Conservation (phyloP, 2,329 filamentous ascomycete genomes). For the Colletotrichum navitas region DNA sequence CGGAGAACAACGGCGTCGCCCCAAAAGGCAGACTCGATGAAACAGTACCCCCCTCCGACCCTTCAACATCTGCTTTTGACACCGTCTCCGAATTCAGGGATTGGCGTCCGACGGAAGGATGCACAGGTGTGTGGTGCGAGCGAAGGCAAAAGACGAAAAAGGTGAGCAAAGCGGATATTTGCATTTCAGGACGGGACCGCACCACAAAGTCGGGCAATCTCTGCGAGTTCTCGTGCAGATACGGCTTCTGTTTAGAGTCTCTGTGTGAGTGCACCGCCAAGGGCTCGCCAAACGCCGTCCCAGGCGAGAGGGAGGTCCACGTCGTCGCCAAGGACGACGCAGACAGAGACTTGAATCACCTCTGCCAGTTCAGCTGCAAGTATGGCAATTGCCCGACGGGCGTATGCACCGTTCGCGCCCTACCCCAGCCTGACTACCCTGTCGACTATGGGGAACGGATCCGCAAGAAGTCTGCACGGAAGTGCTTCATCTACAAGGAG, state of each 20-base stretch:
- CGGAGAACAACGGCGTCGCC: too few species aligned
- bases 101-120: too few species aligned
- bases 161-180: not conserved
- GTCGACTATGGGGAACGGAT: not conserved
- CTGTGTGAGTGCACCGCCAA: not conserved
- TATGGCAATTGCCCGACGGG: not conserved
- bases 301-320: not conserved
- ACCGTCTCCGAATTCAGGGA: too few species aligned
- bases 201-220: not conserved
- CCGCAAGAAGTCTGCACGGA: not conserved
- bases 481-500: not conserved
- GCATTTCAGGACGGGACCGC: not conserved
- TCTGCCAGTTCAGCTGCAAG: not conserved
- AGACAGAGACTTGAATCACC: not conserved
- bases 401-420: not conserved
- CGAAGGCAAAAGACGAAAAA: too few species aligned
- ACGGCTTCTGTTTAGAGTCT: not conserved
- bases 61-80: fast-evolving
- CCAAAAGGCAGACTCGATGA: too few species aligned
- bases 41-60: too few species aligned
- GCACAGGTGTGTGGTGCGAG: too few species aligned
- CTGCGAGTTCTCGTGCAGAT: not conserved
- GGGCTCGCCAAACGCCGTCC: not conserved
- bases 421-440: not conserved
- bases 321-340: not conserved